Conservation (phyloP, 192 early-diverging fungal species). For the Phycomyces nitens region DNA sequence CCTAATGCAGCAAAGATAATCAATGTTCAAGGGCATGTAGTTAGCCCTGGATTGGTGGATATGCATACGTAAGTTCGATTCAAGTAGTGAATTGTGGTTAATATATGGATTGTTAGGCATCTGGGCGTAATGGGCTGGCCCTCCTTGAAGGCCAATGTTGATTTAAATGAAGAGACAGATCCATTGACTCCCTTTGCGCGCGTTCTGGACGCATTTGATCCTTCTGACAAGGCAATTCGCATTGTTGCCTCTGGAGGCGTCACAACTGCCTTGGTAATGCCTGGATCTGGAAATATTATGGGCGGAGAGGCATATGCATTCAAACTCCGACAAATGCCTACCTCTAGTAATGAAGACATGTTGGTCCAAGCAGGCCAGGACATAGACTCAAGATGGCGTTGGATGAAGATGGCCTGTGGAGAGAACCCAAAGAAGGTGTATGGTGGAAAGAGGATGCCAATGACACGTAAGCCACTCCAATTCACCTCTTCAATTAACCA, state of each 20-base stretch:
- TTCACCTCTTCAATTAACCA: too few relatives aligned
- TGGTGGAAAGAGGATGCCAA: slow-evolving; percentile 31
- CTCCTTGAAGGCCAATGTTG: slow-evolving; percentile 41
- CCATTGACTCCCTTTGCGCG: slow-evolving; percentile 64
- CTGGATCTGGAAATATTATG: slow-evolving; percentile 71
- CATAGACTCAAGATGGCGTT: slow-evolving; percentile 50
- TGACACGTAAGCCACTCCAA: slow-evolving; percentile 40
- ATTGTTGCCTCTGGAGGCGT: slow-evolving; percentile 69
- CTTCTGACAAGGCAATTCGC: slow-evolving; percentile 52
- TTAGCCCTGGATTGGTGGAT: slow-evolving; percentile 61
- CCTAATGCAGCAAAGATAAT: slow-evolving; percentile 18
- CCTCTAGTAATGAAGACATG: slow-evolving; percentile 65
- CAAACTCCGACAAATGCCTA: slow-evolving; percentile 54
- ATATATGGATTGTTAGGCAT: slow-evolving; percentile 41
- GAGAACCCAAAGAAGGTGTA: slow-evolving; percentile 63
- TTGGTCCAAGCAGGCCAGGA: slow-evolving; percentile 46
- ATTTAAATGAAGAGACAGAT: slow-evolving; percentile 65
- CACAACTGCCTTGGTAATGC: slow-evolving; percentile 69
- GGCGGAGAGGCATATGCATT: slow-evolving; percentile 72
- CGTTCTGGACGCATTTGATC: slow-evolving; percentile 66
- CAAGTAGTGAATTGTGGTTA: too few relatives aligned
- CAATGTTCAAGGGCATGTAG: slow-evolving; percentile 49
- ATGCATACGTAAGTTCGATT: slow-evolving; percentile 36
- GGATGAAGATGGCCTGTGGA: slow-evolving; percentile 83
- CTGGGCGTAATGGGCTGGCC: slow-evolving; percentile 67